These are phyloP conservation scores for Toxoplasma gondii DNA, from an alignment of 169 alveolate species.

Conservation along the genomic window DNA sequence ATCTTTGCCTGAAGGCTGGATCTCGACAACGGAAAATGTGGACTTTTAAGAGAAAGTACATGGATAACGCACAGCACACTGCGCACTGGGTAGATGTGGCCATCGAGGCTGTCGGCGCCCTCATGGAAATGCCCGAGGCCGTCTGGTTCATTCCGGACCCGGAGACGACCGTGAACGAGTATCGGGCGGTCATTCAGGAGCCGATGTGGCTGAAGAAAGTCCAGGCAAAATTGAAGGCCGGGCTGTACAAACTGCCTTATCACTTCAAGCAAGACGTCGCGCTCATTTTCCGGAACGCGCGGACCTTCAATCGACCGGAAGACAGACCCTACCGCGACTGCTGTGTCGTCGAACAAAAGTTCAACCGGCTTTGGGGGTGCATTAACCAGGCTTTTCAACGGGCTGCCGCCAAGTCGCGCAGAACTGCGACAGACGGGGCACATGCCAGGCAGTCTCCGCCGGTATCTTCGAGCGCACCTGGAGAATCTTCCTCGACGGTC, in stretches of 20 bases:
- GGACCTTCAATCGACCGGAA: slow-evolving; percentile 47
- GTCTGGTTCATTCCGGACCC: slow-evolving; percentile 78
- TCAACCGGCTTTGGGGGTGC: slow-evolving; percentile 51
- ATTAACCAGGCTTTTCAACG: slow-evolving; percentile 61
- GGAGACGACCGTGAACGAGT: slow-evolving; percentile 73
- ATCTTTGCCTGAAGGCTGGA: slow-evolving; percentile 22
- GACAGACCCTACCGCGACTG: slow-evolving; percentile 60
- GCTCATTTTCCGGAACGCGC: slow-evolving; percentile 55
- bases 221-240: slow-evolving; percentile 70
- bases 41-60: slow-evolving; percentile 58
- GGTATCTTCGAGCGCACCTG: not conserved
- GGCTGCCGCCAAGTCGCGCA: slow-evolving; percentile 34
- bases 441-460: not conserved
- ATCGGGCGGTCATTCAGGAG: slow-evolving; percentile 68
- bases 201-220: slow-evolving; percentile 80
- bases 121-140: slow-evolving; percentile 79
- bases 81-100: slow-evolving; percentile 77
- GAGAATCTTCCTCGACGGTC: not conserved
- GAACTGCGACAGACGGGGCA: not conserved
- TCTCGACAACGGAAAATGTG: slow-evolving; percentile 57
- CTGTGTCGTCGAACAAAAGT: slow-evolving; percentile 53
- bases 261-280: slow-evolving; percentile 80
- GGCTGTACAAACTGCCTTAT: slow-evolving; percentile 74
- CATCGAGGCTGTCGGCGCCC: slow-evolving; percentile 75
- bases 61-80: slow-evolving; percentile 38